Evolutionary conservation across 2,329 filamentous ascomycete species (phyloP).

Genomic region (Microdochium nivale): DNA sequence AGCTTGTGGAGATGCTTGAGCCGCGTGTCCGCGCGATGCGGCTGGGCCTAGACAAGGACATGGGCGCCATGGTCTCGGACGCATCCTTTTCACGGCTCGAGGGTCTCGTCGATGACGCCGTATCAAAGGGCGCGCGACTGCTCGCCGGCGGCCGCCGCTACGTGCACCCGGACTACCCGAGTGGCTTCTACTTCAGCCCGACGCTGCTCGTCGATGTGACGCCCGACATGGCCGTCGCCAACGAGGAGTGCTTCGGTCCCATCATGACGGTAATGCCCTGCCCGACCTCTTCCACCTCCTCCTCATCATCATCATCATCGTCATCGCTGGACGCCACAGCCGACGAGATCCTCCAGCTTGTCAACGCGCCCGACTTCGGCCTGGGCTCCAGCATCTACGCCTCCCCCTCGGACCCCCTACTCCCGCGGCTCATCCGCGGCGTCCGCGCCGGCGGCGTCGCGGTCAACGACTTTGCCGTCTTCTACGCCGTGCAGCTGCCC

Average conservation of each 20-base stretch:
- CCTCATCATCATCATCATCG: too few relatives aligned
- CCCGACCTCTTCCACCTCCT: slow-evolving; percentile 23
- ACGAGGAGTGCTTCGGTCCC: slow-evolving; percentile 87
- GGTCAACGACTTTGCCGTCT: slow-evolving; percentile 91
- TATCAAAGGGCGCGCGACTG: slow-evolving; percentile 69
- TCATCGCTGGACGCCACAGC: slow-evolving; percentile 30
- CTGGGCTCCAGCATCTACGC: slow-evolving; percentile 89
- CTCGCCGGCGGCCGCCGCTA: slow-evolving; percentile 70
- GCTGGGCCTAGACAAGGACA: slow-evolving; percentile 69
- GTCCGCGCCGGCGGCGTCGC: slow-evolving; percentile 84
- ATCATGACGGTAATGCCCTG: slow-evolving; percentile 81
- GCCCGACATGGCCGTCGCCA: slow-evolving; percentile 74
- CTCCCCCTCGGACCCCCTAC: slow-evolving; percentile 45
- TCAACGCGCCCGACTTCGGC: slow-evolving; percentile 78
- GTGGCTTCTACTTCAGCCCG: slow-evolving; percentile 85
- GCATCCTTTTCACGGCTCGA: slow-evolving; percentile 70
- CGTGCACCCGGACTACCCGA: slow-evolving; percentile 62
- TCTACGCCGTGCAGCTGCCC: slow-evolving; percentile 87
- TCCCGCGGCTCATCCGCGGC: slow-evolving; percentile 56
- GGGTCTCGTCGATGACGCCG: slow-evolving; percentile 65
- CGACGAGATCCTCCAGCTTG: slow-evolving; percentile 60
- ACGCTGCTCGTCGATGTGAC: slow-evolving; percentile 90
- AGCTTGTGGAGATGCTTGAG: slow-evolving; percentile 60
- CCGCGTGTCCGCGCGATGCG: slow-evolving; percentile 68
- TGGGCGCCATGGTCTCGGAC: slow-evolving; percentile 84